Evolutionary conservation across 1,139 yeast species (phyloP).

Genomic region (Candida mesenterica): DNA sequence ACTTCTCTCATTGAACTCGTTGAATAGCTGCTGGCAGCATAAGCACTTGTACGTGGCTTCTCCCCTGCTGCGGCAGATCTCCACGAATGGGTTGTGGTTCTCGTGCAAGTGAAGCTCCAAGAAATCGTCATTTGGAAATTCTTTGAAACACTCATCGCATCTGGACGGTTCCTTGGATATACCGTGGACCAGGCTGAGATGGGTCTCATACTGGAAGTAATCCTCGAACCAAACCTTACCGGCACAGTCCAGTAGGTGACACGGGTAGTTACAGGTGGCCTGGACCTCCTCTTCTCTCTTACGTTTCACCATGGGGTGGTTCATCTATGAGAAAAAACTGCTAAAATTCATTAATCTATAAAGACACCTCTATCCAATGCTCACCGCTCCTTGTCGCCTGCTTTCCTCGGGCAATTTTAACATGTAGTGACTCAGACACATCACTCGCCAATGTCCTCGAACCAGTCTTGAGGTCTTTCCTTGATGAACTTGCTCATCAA

Average conservation of each 20-base stretch:
- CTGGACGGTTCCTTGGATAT: constrained; percentile 16
- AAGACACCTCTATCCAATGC: not conserved
- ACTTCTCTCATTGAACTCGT: constrained; percentile 27
- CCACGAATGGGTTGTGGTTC: constrained; percentile 50
- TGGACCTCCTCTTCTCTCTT: not conserved
- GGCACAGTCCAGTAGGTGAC: not conserved
- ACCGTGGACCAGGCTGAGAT: constrained; percentile 21
- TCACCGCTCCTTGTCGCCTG: not conserved
- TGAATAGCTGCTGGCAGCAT: not conserved
- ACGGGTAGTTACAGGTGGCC: not conserved
- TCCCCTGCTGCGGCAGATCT: constrained; percentile 35
- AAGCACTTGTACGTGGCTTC: constrained; percentile 43
- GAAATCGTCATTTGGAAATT: constrained; percentile 39
- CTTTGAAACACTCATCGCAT: constrained; percentile 42
- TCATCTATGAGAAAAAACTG: too few relatives aligned
- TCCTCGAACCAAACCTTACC: constrained; percentile 14
- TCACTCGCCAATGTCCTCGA: constrained; percentile 76
- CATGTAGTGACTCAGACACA: not conserved
- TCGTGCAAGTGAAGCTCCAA: constrained; percentile 52
- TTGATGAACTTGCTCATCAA: constrained; percentile 75
- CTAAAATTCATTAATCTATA: too few relatives aligned
- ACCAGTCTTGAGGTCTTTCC: constrained; percentile 81
- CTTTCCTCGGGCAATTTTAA: not conserved
- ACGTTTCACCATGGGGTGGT: not conserved
- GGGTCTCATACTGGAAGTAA: constrained; percentile 29